A percentile compares a stretch with the other conserved stretches of the same genome.
phyloP scores from a whole-genome alignment of 768 basidiomycete genomes.

The Tricholoma saponaceum region DNA sequence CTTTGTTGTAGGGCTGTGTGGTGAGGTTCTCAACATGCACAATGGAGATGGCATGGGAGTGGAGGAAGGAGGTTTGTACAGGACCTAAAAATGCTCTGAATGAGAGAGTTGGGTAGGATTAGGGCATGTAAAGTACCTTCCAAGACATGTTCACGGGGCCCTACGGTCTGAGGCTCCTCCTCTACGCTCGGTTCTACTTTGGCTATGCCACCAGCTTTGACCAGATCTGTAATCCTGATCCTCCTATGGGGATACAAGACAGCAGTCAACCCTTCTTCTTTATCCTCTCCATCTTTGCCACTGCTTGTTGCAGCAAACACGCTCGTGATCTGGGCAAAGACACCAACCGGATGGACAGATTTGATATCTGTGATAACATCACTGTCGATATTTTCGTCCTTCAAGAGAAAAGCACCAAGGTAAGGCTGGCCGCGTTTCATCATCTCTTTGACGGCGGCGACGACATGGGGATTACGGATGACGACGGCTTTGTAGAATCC shows the following conservation, averaged over 20 bases:
- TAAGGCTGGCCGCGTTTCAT: constrained; percentile 97
- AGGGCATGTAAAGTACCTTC: constrained; percentile 11
- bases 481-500: constrained; percentile 99
- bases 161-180: constrained; percentile 41
- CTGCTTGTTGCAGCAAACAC: constrained; percentile 63
- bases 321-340: constrained; percentile 96
- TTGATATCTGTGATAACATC: constrained; percentile 88
- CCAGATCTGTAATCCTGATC: constrained; percentile 82
- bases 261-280: constrained; percentile 89
- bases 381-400: constrained; percentile 89
- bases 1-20: constrained; percentile 83
- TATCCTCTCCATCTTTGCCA: constrained; percentile 51
- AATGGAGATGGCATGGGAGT: constrained; percentile 78
- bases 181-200: constrained; percentile 34
- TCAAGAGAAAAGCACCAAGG: constrained; percentile 93
- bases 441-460: constrained; percentile 93
- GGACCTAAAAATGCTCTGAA: constrained; percentile 36
- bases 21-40: constrained; percentile 83
- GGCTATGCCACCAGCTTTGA: constrained; percentile 55
- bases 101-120: background rate
- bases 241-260: constrained; percentile 92
- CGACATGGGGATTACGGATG: constrained; percentile 84
- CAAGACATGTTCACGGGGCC: constrained; percentile 29
- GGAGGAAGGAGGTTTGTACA: constrained; percentile 82
- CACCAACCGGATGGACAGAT: constrained; percentile 89